Base-by-base conservation (phyloP, 1,284 basidiomycete genomes). In the Lentinus polychrous region DNA sequence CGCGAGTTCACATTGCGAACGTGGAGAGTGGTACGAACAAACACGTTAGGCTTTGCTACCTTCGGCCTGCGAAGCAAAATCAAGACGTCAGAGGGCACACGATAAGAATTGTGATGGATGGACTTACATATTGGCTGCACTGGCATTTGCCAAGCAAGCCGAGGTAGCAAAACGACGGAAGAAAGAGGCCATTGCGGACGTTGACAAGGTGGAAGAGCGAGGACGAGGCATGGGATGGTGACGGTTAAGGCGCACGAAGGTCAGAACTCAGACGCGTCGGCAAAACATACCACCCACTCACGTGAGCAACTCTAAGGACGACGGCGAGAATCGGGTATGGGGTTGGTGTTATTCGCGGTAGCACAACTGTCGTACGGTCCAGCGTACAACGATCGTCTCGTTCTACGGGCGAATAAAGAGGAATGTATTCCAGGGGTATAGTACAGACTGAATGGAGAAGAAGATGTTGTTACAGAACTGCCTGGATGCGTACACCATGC, bases 1-100 rank as follows among this genome's bases (percentile, higher is more conserved):
- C 14, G 18, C n/a, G 10, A 23, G 33, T 20, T 35, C n/a, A n/a
- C n/a, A n/a, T 20, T 31, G 31, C 27, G 17, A 33, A 14, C 22
- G 5, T 17, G 23, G 20, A 35, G 12, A 27, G 18, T 36, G 33
- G 27, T 18, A 44, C 45, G 36, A 36, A 79, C 76, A 53, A 77
- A 78, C 44, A 79, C 76, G 48, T 75, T 75, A 22, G 69, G 66
- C 67, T 67, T 78, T 50, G 39, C 0, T 57, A 34, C 58, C 17
- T 33, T 22, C 43, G 31, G 24, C 12, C 32, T 41, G n/a, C 23
- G 32, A 15, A 47, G 46, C 42, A 47, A 17, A 42, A 12, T 43
- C 50, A 45, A n/a, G 15, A 42, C n/a, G 37, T 7, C 17, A 32
- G n/a, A 7, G 23, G 1, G 22, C 27, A 7, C 20, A 36, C 17